Evolutionary conservation across 2,329 filamentous ascomycete species (phyloP), one percentile per base, ranked within the genome.

Genomic region (Byssoonygena ceratinophila): DNA sequence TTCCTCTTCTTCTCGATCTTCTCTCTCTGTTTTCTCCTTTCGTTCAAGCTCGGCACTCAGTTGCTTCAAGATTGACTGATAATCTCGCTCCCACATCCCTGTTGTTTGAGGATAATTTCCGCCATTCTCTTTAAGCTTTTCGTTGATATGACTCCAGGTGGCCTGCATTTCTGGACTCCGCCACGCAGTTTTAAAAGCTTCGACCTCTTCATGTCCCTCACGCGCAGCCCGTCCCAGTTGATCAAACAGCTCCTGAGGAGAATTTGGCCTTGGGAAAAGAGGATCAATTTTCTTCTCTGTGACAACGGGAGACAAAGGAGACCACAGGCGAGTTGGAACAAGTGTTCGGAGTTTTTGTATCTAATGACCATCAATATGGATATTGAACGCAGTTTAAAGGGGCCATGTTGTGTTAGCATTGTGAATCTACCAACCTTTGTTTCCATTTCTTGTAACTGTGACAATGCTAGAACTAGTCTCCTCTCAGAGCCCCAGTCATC

Each of bases 301-400:
- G 32, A 68, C 59, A 25, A 71, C 64, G n/a, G 69, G 67, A 2
- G 61, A 58, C 11, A 72, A 53, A 3, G 70, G 70, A 11, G 69
- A 67, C 32, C 72, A 59, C 9, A 73, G 54, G 23, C 68, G 67
- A 18, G 64, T 66, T 2, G 71, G 71, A 27, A 74, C 59, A 16
- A 73, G 60, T 22, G 63, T 64, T 44, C 71, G 71, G 14, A 74
- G 61, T 55, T 67, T 63, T 49, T 71, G 69, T 47, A 73, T 69
- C 70, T 74, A 50, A 11, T 27, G 2, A 11, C 5, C 3, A 27
- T 51, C 20, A 51, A 37, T 29, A 45, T 29, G 14, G 12, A n/a
- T n/a, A n/a, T n/a, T n/a, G n/a, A n/a, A n/a, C n/a, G n/a, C n/a
- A n/a, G n/a, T n/a, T 29, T n/a, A n/a, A 36, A 11, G 12, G 3